Evolutionary conservation across 2,329 filamentous ascomycete genomes (phyloP), one percentile per base, ranked within the genome.

Genomic region (Trichoderma polysporum): DNA sequence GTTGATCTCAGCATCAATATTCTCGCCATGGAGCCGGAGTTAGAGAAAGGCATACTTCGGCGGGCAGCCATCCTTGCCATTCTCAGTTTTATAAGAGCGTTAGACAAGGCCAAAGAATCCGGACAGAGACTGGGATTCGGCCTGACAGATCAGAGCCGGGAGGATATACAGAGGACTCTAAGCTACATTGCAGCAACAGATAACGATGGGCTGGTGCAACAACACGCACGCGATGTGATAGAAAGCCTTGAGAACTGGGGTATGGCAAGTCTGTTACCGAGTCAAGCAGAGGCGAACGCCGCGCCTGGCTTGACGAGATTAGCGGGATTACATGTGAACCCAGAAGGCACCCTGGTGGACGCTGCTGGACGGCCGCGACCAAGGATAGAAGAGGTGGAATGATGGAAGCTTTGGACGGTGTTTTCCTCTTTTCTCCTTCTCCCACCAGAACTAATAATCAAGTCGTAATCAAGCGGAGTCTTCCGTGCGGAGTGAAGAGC

Each of bases 221-320:
- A 88, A 71, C 90, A 93, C 76, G 89, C 89, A 2, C 79, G 78
- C 35, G 88, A 88, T 71, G 88, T 90, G n/a, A 75, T 88, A 12
- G 90, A 92, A 74, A 89, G 86, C 57, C 73, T 93, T 68, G 84
- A 88, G 70, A 86, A 83, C 67, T 89, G 87, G 85, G 82, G 84
- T 67, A 77, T 89, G 75, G 82, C 84, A 63, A 80, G 76, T 61
- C 70, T 88, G 65, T 74, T 87, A 49, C 82, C 80, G 27, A 69
- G 77, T 25, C 71, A 70, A 54, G 67, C 74, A 58, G 71, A 70
- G 68, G 66, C 65, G 60, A 70, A 41, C 17, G 57, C 66, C 62
- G 68, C 52, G 25, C 68, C 72, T 41, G 74, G 69, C 29, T 66
- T 80, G 62, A 74, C 74, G 61, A 76, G 72, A 35, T 66, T 82